Percentiles rank a stretch among this genome's conserved stretches.
Conservation (phyloP, 1,139 yeast genomes). For the Candida dubliniensis region DNA sequence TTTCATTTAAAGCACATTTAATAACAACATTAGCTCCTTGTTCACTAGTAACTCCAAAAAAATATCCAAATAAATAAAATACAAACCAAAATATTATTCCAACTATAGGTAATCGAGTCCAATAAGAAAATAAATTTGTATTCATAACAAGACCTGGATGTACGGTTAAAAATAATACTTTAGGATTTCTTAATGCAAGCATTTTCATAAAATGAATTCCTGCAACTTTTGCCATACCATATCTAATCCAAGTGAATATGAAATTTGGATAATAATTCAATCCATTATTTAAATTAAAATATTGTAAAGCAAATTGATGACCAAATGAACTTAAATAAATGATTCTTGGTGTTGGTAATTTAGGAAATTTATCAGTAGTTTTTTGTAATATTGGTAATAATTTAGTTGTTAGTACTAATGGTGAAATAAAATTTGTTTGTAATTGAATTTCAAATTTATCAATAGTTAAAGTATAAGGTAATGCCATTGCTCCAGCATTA, state of each 20-base stretch:
- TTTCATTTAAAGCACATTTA: constrained; percentile 60
- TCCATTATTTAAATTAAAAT: constrained; percentile 50
- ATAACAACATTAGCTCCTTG: constrained; percentile 71
- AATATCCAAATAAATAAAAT: constrained; percentile 64
- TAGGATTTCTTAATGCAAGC: constrained; percentile 66
- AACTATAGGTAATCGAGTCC: constrained; percentile 74
- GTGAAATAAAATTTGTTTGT: constrained; percentile 78
- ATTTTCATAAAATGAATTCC: constrained; percentile 74
- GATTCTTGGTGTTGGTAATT: constrained; percentile 50
- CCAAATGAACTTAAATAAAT: constrained; percentile 71
- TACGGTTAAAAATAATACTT: constrained; percentile 62
- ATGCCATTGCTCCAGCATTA: constrained; percentile 83
- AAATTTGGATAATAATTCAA: constrained; percentile 64
- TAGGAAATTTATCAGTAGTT: constrained; percentile 26
- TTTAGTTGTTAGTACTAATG: constrained; percentile 66
- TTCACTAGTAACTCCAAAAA: constrained; percentile 71
- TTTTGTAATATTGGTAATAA: constrained; percentile 55
- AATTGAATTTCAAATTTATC: constrained; percentile 81
- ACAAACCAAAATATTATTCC: constrained; percentile 71
- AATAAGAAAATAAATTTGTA: constrained; percentile 70
- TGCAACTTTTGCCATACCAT: constrained; percentile 77
- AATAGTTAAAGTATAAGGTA: constrained; percentile 60
- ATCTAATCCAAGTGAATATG: constrained; percentile 75
- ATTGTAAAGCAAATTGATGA: constrained; percentile 56
- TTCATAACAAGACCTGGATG: constrained; percentile 88